phyloP scores from a whole-genome alignment of 257 asterid genomes.

The Linaria vulgaris region DNA sequence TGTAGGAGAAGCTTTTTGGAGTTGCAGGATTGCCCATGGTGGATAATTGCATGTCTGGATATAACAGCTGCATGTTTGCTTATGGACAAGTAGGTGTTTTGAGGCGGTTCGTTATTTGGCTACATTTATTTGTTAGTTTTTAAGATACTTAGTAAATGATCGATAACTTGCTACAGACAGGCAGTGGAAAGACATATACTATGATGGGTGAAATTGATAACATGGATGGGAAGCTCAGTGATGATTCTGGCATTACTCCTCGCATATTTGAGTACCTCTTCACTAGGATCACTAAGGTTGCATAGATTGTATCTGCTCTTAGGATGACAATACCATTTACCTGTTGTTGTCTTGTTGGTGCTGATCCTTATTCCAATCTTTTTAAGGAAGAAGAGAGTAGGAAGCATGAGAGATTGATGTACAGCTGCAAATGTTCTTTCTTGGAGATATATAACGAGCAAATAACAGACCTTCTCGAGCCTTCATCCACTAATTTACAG shows the following conservation, averaged over 20 bases:
- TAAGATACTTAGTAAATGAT: neutral
- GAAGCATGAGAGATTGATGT: constrained; percentile 58
- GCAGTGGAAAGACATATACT: constrained; percentile 89
- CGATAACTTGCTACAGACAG: constrained; percentile 52
- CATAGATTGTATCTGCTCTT: constrained; percentile 10
- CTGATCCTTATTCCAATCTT: constrained; percentile 27
- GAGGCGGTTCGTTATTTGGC: constrained; percentile 15
- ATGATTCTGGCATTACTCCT: constrained; percentile 77
- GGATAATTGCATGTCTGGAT: constrained; percentile 91
- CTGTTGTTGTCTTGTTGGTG: neutral
- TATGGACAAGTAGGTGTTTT: constrained; percentile 65
- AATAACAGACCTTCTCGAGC: constrained; percentile 89
- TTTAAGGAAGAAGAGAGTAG: constrained; percentile 74
- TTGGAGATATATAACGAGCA: constrained; percentile 91
- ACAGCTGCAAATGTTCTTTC: constrained; percentile 88
- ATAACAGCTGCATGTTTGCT: constrained; percentile 93
- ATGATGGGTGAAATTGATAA: constrained; percentile 83
- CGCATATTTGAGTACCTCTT: constrained; percentile 76
- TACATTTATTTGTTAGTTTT: constrained; percentile 4
- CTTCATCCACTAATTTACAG: constrained; percentile 76
- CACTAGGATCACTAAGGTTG: constrained; percentile 71
- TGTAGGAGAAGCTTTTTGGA: constrained; percentile 67
- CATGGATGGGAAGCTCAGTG: constrained; percentile 51
- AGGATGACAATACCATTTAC: neutral
- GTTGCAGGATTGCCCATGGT: constrained; percentile 92